A percentile compares a stretch with the other conserved stretches of the same genome.
phyloP scores from a whole-genome alignment of 2,329 filamentous ascomycete species.

The Trichoderma atrobrunneum region DNA sequence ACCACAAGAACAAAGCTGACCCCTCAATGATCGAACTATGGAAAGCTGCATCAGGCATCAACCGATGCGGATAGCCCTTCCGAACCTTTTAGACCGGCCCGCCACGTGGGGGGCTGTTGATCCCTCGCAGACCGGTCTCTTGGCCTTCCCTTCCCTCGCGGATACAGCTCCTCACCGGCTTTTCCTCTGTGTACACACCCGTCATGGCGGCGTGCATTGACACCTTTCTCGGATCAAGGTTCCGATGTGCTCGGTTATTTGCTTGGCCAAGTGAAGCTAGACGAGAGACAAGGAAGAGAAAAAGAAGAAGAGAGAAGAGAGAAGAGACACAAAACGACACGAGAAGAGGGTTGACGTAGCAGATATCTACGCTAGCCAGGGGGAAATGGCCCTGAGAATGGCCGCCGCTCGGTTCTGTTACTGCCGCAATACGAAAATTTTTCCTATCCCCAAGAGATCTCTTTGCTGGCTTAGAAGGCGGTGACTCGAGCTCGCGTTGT shows the following conservation, averaged over 20 bases:
- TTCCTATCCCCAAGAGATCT: not conserved
- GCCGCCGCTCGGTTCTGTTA: not conserved
- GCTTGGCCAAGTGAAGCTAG: not conserved
- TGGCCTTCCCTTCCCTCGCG: not conserved
- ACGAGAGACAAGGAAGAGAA: not conserved
- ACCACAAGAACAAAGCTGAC: not conserved
- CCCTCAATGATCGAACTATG: constrained; percentile 18
- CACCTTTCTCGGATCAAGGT: not conserved
- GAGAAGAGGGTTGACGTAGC: not conserved
- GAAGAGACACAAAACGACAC: not conserved
- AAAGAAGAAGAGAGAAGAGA: not conserved
- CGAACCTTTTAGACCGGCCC: constrained; percentile 1
- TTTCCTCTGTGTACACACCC: constrained; percentile 8
- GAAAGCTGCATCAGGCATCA: constrained; percentile 19
- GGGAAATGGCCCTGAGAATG: not conserved
- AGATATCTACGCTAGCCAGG: not conserved
- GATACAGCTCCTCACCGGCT: constrained; percentile 2
- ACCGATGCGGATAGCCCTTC: constrained; percentile 16
- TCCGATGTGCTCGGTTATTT: not conserved
- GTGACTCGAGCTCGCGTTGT: not conserved
- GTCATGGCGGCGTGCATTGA: not conserved
- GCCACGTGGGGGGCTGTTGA: constrained; percentile 18
- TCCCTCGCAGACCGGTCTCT: not conserved
- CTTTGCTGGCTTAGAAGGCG: not conserved
- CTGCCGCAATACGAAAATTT: not conserved